Percentiles rank a stretch among this genome's conserved stretches.
phyloP scores from a whole-genome alignment of 139 green algal genomes.

The Astrephomene gubernaculifera region DNA sequence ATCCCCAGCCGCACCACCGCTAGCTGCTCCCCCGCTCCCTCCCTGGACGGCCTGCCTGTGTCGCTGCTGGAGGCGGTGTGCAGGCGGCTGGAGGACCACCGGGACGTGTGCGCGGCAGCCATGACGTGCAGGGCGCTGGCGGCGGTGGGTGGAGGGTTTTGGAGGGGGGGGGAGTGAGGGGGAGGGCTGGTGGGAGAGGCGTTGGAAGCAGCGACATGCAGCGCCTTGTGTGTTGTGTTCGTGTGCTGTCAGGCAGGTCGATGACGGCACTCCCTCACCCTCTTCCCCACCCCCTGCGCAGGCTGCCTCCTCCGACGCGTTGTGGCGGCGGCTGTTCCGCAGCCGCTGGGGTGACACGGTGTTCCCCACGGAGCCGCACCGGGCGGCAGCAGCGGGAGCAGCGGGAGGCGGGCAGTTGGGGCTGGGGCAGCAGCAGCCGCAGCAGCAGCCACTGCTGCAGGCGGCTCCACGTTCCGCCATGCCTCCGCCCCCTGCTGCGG shows the following conservation, averaged over 20 bases:
- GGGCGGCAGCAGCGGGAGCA: neutral
- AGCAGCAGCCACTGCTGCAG: too few species aligned
- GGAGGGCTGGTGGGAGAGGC: too few species aligned
- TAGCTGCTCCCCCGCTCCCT: too few species aligned
- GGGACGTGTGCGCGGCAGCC: slow-evolving; percentile 28
- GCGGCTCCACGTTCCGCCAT: too few species aligned
- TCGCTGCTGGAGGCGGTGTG: slow-evolving; percentile 55
- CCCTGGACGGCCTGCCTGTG: slow-evolving; percentile 43
- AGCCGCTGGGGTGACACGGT: slow-evolving; percentile 45
- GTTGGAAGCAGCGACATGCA: too few species aligned
- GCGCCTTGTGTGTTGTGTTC: too few species aligned
- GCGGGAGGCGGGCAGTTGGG: neutral
- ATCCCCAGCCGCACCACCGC: too few species aligned
- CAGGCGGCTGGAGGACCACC: slow-evolving; percentile 21
- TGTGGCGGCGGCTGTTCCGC: slow-evolving; percentile 52
- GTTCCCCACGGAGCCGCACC: slow-evolving; percentile 51
- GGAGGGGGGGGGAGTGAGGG: too few species aligned
- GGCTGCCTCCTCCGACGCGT: slow-evolving; percentile 41
- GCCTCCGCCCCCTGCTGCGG: too few species aligned
- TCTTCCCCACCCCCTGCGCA: neutral
- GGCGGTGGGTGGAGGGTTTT: neutral
- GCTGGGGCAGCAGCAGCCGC: neutral
- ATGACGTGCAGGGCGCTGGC: slow-evolving; percentile 42
- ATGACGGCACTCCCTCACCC: too few species aligned
- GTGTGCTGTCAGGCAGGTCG: too few species aligned